Evolutionary conservation across 345 rosid species (phyloP), one percentile per base, ranked within the genome.

Genomic region (Zanthoxylum bungeanum): DNA sequence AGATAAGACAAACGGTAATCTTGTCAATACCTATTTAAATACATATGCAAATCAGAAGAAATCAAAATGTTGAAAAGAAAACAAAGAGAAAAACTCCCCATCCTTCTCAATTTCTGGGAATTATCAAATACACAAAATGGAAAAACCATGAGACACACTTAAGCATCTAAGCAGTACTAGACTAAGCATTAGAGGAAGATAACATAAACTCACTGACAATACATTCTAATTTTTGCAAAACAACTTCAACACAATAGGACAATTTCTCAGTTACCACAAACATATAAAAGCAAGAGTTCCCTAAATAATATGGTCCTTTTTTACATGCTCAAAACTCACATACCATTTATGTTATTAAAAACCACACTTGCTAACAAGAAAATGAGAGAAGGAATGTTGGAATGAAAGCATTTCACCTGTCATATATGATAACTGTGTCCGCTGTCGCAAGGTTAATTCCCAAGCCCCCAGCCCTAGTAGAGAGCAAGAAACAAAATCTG

Each of bases 361-460:
- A 60, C 21, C 49, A 60, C 24, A 16, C 9, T 46, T 33, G 34
- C 36, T 22, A 47, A 46, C 25, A 42, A 42, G 22, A 25, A 21
- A 24, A 50, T 3, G 11, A 28, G 65, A 65, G n/a, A 72, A 76
- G 10, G 73, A 71, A 71, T 30, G 40, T 63, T 73, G 62, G 34
- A 52, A 50, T 37, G 28, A 50, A 61, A 79, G 60, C 56, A 69
- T 22, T 42, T 77, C 44, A 96, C 99, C 99, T 93, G 82, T 96
- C 99, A 72, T 96, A 96, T 51, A 96, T 93, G 74, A 96, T 90
- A 60, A 96, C 98, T 12, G 99, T 96, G 79, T 96, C 99, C 10
- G 99, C 99, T 3, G 99, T 96, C 69, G 99, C 99, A 81, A 96
- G 99, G 83, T 96, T 96, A 79, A 96, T 96, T 79, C 99, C 99